Evolutionary conservation across 2,329 filamentous ascomycete species (phyloP).

Genomic region (Chaetomiaceae sp.): DNA sequence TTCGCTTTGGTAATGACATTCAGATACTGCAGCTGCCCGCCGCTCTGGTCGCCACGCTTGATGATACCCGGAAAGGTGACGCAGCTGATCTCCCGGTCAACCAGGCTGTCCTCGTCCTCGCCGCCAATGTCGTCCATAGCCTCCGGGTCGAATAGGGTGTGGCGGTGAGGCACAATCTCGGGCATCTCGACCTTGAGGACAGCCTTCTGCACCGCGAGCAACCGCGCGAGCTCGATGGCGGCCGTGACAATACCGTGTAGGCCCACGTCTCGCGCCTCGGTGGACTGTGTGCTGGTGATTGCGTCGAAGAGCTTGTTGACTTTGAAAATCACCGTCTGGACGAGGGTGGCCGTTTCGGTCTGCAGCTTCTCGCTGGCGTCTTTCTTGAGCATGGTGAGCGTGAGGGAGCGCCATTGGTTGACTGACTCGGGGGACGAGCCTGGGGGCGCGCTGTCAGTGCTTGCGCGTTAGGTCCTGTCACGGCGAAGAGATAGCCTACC

Average conservation of each 20-base stretch:
- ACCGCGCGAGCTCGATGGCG: slow-evolving; percentile 50
- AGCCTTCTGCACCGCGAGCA: slow-evolving; percentile 54
- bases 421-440: slow-evolving; percentile 41
- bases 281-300: slow-evolving; percentile 39
- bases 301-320: slow-evolving; percentile 45
- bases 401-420: slow-evolving; percentile 63
- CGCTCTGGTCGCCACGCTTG: slow-evolving; percentile 60
- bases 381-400: slow-evolving; percentile 52
- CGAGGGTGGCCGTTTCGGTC: slow-evolving; percentile 37
- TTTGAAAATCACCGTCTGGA: slow-evolving; percentile 39
- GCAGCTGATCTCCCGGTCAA: slow-evolving; percentile 50
- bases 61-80: slow-evolving; percentile 59
- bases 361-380: slow-evolving; percentile 43
- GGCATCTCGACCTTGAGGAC: slow-evolving; percentile 53
- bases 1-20: slow-evolving; percentile 62
- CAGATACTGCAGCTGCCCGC: slow-evolving; percentile 51
- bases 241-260: slow-evolving; percentile 47
- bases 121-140: slow-evolving; percentile 63
- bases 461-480: too few species aligned
- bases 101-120: slow-evolving; percentile 51
- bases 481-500: slow-evolving; percentile 33
- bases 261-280: slow-evolving; percentile 44
- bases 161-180: slow-evolving; percentile 45
- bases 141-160: slow-evolving; percentile 48
- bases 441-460: slow-evolving; percentile 1